Percentiles rank a stretch among this genome's conserved stretches.
Conservation (phyloP, 805 yeast species). For the Nakazawaea molendinolei region DNA sequence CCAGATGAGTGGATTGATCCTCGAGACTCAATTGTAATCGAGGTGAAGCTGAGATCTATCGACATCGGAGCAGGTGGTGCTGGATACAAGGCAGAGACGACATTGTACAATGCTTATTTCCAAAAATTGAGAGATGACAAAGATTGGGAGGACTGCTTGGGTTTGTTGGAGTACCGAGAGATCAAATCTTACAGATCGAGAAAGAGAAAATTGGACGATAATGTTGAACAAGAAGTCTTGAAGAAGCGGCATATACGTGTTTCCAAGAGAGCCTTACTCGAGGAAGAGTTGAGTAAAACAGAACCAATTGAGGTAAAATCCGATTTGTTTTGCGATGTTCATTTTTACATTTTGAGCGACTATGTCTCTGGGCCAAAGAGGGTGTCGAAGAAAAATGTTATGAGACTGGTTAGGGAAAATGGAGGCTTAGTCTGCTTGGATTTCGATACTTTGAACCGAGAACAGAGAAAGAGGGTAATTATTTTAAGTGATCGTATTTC, state of each 20-base stretch:
- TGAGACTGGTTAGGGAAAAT: constrained; percentile 30
- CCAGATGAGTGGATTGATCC: constrained; percentile 84
- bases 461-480: constrained; percentile 17
- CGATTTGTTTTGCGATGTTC: constrained; percentile 30
- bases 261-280: constrained; percentile 15
- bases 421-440: constrained; percentile 45
- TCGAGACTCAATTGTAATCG: constrained; percentile 66
- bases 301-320: constrained; percentile 3
- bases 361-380: constrained; percentile 20
- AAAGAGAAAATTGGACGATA: constrained; percentile 14
- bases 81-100: constrained; percentile 57
- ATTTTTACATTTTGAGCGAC: constrained; percentile 53
- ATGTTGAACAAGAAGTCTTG: constrained; percentile 17
- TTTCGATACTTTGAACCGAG: constrained; percentile 17
- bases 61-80: constrained; percentile 36
- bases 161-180: constrained; percentile 45
- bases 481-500: constrained; percentile 34
- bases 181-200: constrained; percentile 22
- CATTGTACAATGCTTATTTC: constrained; percentile 74
- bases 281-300: constrained; percentile 14
- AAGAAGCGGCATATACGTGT: constrained; percentile 22
- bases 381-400: constrained; percentile 29
- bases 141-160: constrained; percentile 44
- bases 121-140: constrained; percentile 65
- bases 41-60: constrained; percentile 75